A percentile compares a stretch with the other conserved stretches of the same genome.
phyloP scores from a whole-genome alignment of 176 grass and related monocot genomes.

The Canna indica region DNA sequence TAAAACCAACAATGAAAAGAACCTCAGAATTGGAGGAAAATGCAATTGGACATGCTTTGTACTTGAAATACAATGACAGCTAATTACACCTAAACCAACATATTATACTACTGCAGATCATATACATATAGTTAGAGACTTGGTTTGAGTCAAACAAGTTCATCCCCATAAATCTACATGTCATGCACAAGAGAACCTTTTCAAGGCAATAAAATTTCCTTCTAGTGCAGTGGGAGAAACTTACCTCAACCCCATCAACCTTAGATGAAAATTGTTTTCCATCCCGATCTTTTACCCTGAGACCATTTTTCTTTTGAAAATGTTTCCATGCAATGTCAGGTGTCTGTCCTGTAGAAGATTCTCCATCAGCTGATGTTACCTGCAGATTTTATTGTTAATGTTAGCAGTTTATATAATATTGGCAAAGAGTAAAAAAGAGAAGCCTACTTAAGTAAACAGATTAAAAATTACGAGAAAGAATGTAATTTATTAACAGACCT shows the following conservation, averaged over 20 bases:
- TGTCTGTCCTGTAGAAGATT: conserved; percentile 47
- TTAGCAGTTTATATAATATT: not conserved
- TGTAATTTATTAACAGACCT: conserved; percentile 28
- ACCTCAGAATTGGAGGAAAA: too few species aligned
- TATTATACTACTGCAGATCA: too few species aligned
- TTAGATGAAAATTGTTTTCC: conserved; percentile 56
- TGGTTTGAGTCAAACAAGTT: too few species aligned
- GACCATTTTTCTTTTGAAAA: conserved; percentile 55
- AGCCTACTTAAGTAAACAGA: not conserved
- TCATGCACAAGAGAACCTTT: conserved; percentile 10
- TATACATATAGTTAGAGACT: too few species aligned
- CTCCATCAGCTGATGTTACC: conserved; percentile 58
- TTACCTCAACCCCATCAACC: conserved; percentile 84
- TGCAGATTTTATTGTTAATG: conserved; percentile 18
- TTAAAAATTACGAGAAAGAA: not conserved
- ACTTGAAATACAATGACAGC: too few species aligned
- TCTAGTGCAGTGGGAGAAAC: not conserved
- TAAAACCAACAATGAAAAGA: too few species aligned
- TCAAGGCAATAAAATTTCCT: not conserved
- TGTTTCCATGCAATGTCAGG: conserved; percentile 75
- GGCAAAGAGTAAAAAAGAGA: not conserved
- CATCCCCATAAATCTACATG: not conserved
- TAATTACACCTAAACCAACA: too few species aligned
- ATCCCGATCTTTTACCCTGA: conserved; percentile 42
- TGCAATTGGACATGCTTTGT: too few species aligned